A percentile compares a stretch with the other conserved stretches of the same genome.
Evolutionary conservation across 2,329 filamentous ascomycete species (phyloP).

Genomic region (Pezicula radicicola): DNA sequence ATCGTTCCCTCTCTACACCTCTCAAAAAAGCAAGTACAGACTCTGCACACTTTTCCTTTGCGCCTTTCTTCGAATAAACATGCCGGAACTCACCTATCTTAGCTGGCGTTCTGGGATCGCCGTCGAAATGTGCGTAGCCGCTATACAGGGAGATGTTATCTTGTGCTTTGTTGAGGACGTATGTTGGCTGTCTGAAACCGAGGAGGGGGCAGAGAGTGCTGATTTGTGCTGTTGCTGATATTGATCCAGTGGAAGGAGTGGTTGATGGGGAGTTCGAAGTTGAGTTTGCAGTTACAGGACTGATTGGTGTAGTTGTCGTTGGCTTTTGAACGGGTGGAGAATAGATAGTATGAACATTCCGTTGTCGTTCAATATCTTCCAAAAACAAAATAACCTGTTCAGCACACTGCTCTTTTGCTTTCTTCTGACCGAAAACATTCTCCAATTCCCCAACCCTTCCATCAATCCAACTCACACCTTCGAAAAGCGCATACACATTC

Average conservation of each 20-base stretch:
- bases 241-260: background rate
- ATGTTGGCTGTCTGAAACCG: constrained; percentile 20
- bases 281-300: background rate
- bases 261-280: background rate
- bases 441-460: constrained; percentile 24
- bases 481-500: constrained; percentile 8
- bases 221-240: background rate
- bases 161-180: constrained; percentile 14
- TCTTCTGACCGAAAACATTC: constrained; percentile 41
- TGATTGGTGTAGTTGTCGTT: background rate
- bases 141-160: constrained; percentile 15
- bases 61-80: constrained; percentile 44
- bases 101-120: constrained; percentile 25
- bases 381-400: constrained; percentile 33
- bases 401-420: constrained; percentile 42
- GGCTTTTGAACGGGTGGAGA: background rate
- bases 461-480: constrained; percentile 1
- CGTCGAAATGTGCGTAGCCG: constrained; percentile 24
- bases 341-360: background rate
- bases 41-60: constrained; percentile 45
- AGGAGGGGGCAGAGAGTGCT: constrained; percentile 16
- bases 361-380: constrained; percentile 21
- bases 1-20: constrained; percentile 28
- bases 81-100: constrained; percentile 37
- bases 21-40: constrained; percentile 35